phyloP scores from a whole-genome alignment of 2,329 filamentous ascomycete genomes.

The Claviceps sp. region DNA sequence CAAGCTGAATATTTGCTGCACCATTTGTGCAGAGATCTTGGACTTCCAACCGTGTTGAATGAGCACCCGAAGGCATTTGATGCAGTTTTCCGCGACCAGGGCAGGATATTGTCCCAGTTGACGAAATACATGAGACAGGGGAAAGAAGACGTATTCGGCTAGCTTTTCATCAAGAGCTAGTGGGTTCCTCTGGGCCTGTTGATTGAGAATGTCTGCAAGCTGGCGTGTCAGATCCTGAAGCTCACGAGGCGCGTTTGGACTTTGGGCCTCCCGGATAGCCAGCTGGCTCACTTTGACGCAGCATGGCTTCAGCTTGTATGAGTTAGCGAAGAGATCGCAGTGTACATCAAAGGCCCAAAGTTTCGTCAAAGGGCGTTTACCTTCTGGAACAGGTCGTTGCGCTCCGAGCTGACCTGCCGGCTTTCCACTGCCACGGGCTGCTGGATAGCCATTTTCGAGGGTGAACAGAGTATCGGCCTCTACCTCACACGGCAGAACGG shows the following conservation, averaged over 20 bases:
- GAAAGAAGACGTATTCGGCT: constrained; percentile 91
- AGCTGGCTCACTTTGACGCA: constrained; percentile 48
- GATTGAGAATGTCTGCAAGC: constrained; percentile 32
- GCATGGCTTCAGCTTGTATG: constrained; percentile 45
- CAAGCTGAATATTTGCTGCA: constrained; percentile 74
- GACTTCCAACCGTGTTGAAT: constrained; percentile 68
- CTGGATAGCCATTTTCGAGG: neutral
- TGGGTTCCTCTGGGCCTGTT: constrained; percentile 29
- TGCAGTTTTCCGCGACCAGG: constrained; percentile 57
- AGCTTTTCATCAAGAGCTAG: constrained; percentile 61
- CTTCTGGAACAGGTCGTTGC: constrained; percentile 25
- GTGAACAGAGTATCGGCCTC: neutral
- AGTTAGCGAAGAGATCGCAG: constrained; percentile 1
- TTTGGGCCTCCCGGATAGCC: constrained; percentile 34
- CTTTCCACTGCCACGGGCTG: constrained; percentile 8
- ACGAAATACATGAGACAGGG: constrained; percentile 74
- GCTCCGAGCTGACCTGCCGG: constrained; percentile 7
- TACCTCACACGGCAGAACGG: constrained; percentile 2
- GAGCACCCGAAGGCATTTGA: constrained; percentile 63
- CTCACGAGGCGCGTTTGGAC: constrained; percentile 26
- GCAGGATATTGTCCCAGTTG: constrained; percentile 59
- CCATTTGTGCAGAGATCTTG: constrained; percentile 56
- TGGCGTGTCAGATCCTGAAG: constrained; percentile 32
- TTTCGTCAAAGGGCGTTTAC: constrained; percentile 9
- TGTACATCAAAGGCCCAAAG: too few relatives aligned